Percentiles rank a stretch among this genome's conserved stretches.
Conservation (phyloP, 345 rosid genomes). For the Brassica cretica region DNA sequence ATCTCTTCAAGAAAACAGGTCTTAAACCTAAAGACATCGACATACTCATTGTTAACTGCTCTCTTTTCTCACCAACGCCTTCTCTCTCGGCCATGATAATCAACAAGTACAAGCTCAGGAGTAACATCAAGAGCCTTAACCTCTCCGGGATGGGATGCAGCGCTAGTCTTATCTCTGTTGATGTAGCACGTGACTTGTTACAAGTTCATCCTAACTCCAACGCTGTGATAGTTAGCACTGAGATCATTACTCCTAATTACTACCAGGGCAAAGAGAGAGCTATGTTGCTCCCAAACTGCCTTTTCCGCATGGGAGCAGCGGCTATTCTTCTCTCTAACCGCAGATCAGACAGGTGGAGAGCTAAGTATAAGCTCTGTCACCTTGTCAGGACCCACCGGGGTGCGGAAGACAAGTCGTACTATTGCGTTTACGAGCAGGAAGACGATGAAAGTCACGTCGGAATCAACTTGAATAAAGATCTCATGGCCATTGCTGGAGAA, state of each 20-base stretch:
- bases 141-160: conserved; percentile 89
- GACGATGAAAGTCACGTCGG: conserved; percentile 68
- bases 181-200: conserved; percentile 72
- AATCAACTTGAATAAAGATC: conserved; percentile 62
- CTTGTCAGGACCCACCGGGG: conserved; percentile 74
- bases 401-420: conserved; percentile 62
- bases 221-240: conserved; percentile 69
- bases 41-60: conserved; percentile 69
- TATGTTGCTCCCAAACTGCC: conserved; percentile 81
- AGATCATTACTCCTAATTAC: conserved; percentile 71
- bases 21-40: conserved; percentile 68
- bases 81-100: conserved; percentile 77
- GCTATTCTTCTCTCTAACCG: conserved; percentile 68
- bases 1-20: conserved; percentile 64
- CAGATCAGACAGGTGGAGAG: conserved; percentile 50
- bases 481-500: conserved; percentile 82
- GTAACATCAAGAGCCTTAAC: conserved; percentile 76
- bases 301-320: conserved; percentile 82
- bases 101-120: conserved; percentile 73
- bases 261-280: conserved; percentile 74
- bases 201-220: conserved; percentile 71
- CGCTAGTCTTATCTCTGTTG: conserved; percentile 66
- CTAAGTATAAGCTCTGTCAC: conserved; percentile 63
- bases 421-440: conserved; percentile 66
- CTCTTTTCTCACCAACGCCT: conserved; percentile 74